Evolutionary conservation across 148 eudicot genomes (phyloP).

Genomic region (Dysphania ambrosioides): DNA sequence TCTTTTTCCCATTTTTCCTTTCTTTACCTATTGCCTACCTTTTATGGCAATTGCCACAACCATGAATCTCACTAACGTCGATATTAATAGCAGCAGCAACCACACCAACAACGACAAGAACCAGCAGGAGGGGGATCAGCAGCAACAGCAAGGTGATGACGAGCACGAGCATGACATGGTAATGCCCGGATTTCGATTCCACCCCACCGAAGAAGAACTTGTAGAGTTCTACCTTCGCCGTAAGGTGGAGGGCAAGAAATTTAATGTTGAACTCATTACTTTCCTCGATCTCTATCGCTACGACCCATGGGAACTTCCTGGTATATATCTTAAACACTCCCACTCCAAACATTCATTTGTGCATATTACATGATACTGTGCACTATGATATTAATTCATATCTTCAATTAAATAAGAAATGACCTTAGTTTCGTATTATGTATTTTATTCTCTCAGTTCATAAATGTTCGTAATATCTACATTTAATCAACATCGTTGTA

Average conservation of each 20-base stretch:
- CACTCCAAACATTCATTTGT: background rate
- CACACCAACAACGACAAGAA: constrained; percentile 3
- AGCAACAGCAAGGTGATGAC: constrained; percentile 35
- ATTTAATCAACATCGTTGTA: too few relatives aligned
- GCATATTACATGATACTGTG: background rate
- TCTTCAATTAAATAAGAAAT: too few relatives aligned
- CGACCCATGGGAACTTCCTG: constrained; percentile 98
- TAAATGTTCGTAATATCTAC: too few relatives aligned
- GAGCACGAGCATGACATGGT: constrained; percentile 75
- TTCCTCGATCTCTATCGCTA: constrained; percentile 89
- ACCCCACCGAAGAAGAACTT: constrained; percentile 90
- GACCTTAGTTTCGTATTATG: too few relatives aligned
- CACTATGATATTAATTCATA: background rate
- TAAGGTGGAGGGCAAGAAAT: constrained; percentile 89
- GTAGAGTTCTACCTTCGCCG: constrained; percentile 96
- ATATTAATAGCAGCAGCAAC: constrained; percentile 18
- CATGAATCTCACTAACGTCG: constrained; percentile 48
- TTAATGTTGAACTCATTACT: constrained; percentile 89
- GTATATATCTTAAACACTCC: constrained; percentile 28
- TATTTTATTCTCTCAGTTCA: too few relatives aligned
- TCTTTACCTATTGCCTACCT: constrained; percentile 12
- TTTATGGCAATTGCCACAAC: constrained; percentile 66
- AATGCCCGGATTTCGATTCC: constrained; percentile 93
- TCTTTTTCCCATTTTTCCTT: background rate
- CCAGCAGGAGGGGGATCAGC: constrained; percentile 17